Conservation (phyloP, 768 basidiomycete species). For the Lactifluus echinatus region DNA sequence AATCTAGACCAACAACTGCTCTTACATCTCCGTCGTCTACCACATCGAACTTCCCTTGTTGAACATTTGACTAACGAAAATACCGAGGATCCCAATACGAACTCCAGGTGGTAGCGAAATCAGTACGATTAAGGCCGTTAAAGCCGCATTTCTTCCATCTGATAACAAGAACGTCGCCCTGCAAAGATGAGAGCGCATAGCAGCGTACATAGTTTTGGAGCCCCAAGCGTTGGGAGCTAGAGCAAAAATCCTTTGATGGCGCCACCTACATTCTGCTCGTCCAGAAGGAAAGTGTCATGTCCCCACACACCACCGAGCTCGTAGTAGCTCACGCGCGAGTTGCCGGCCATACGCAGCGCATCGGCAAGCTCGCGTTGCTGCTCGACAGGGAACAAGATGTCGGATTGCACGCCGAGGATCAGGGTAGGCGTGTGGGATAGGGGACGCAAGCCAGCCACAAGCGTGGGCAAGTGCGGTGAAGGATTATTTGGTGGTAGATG, state of each 20-base stretch:
- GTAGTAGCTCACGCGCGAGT: slow-evolving; percentile 85
- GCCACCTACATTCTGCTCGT: slow-evolving; percentile 83
- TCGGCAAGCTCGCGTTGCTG: slow-evolving; percentile 94
- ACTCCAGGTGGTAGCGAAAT: no score
- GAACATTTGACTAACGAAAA: neutral
- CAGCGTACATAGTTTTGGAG: neutral
- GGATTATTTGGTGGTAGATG: slow-evolving; percentile 67
- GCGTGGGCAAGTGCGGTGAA: slow-evolving; percentile 63
- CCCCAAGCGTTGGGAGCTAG: slow-evolving; percentile 21
- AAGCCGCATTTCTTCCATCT: neutral
- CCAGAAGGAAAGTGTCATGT: slow-evolving; percentile 95
- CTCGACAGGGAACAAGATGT: slow-evolving; percentile 94
- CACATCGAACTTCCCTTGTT: neutral
- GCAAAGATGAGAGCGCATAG: no score
- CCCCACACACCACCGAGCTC: slow-evolving; percentile 99
- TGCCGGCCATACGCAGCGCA: slow-evolving; percentile 85
- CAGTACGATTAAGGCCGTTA: neutral
- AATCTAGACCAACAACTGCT: neutral
- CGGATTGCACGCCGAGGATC: slow-evolving; percentile 91
- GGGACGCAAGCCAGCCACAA: slow-evolving; percentile 71
- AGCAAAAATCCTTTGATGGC: slow-evolving; percentile 86
- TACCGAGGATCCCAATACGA: neutral
- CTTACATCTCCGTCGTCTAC: neutral
- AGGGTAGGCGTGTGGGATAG: slow-evolving; percentile 72
- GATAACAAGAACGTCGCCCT: neutral